Base-by-base conservation (phyloP, 1,139 yeast genomes). In the Yamadazyma pseudoaaseri region DNA sequence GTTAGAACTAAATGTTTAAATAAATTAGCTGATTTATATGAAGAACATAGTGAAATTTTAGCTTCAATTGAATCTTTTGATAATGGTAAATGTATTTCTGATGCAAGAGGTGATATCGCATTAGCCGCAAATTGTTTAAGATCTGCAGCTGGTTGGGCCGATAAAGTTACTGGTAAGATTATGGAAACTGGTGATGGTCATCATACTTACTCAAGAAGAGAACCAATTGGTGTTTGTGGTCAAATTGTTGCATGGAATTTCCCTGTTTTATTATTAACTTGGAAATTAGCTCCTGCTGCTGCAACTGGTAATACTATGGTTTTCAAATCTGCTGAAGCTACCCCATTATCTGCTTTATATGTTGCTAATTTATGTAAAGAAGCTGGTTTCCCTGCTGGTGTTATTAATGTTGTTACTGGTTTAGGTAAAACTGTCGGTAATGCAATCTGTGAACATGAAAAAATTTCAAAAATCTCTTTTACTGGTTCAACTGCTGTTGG, bases 191-290 rank as follows among this genome's bases (percentile, higher is more conserved):
- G 81, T 49, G 65, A 68, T 31, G 54, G 68, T 29, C 79, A 79
- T 51, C 70, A 84, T 50, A 80, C 77, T 45, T 84, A 77, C 62
- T 65, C 69, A 38, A 62, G 68, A 52, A 61, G 61, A 48, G 89
- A 82, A 62, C 87, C 92, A 41, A 57, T 83, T 46, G 90, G 90
- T 52, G 90, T 83, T 31, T 81, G 86, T 62, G 92, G 90, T 39
- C 86, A 81, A 58, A 80, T 83, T 47, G 81, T 85, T 49, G 94
- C 95, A 48, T 85, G 95, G 95, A 85, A 85, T 62, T 86, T 84
- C 79, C 95, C 95, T 46, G 63, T 86, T 45, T 68, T 84, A 58
- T 82, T 86, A 87, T 79, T 83, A 67, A 64, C 89, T 12, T 85
- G 95, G 95, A 85, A 85, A 65, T 67, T 86, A 42, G 92, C 85